phyloP scores from a whole-genome alignment of 495 filamentous ascomycete species.

The Penicillium egyptiacum region DNA sequence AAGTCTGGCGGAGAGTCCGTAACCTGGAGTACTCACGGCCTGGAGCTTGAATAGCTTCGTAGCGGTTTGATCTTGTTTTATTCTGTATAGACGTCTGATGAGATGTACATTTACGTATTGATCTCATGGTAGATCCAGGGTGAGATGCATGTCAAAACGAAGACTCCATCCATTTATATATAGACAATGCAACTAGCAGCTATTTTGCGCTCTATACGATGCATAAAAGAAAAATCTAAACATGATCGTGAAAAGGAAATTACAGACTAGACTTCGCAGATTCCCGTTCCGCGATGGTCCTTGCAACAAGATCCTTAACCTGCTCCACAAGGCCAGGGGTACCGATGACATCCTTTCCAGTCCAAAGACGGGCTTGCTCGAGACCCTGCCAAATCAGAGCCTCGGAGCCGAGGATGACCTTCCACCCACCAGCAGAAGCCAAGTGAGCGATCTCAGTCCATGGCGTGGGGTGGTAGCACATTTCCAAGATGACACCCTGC shows the following conservation, averaged over 20 bases:
- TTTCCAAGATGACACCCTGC: slow-evolving; percentile 70
- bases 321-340: slow-evolving; percentile 52
- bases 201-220: slow-evolving; percentile 34
- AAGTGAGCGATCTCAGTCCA: slow-evolving; percentile 62
- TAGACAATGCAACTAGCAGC: slow-evolving; percentile 32
- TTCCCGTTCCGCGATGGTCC: slow-evolving; percentile 36
- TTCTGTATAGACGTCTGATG: neutral
- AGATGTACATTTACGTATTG: neutral
- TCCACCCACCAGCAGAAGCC: slow-evolving; percentile 59
- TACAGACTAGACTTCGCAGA: slow-evolving; percentile 33
- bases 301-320: slow-evolving; percentile 52
- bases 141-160: slow-evolving; percentile 18
- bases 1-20: slow-evolving; percentile 65
- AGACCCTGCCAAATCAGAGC: slow-evolving; percentile 75
- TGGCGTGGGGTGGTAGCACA: slow-evolving; percentile 75
- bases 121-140: slow-evolving; percentile 5
- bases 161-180: slow-evolving; percentile 21
- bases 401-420: slow-evolving; percentile 68
- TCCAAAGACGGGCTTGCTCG: slow-evolving; percentile 69
- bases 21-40: slow-evolving; percentile 61
- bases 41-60: slow-evolving; percentile 33
- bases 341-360: slow-evolving; percentile 50
- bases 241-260: slow-evolving; percentile 13
- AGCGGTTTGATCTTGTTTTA: neutral
- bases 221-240: slow-evolving; percentile 20